These are phyloP conservation scores for Magnaporthiopsis incrustans DNA, from an alignment of 2,329 filamentous ascomycete genomes.

Conservation along the genomic window DNA sequence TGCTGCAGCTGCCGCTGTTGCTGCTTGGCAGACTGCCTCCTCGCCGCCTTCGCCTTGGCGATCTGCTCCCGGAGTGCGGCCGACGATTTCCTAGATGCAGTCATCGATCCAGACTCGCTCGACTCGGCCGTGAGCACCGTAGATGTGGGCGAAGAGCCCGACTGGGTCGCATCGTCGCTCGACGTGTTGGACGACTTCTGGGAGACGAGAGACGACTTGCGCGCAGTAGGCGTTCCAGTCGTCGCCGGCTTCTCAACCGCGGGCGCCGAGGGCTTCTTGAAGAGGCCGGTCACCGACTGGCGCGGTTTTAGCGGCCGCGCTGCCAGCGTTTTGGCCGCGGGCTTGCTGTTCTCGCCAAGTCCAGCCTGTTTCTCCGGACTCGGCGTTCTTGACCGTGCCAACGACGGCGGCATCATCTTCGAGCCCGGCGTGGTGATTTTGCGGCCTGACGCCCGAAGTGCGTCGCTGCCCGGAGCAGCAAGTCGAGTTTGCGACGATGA, in stretches of 20 bases:
- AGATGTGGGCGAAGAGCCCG: slow-evolving; percentile 28
- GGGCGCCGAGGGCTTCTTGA: slow-evolving; percentile 46
- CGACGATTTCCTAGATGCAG: slow-evolving; percentile 57
- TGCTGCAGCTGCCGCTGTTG: not conserved
- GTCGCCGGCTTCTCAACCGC: slow-evolving; percentile 25
- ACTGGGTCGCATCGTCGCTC: slow-evolving; percentile 25
- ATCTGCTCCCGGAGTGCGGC: slow-evolving; percentile 80
- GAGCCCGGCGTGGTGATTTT: slow-evolving; percentile 27
- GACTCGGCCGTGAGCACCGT: slow-evolving; percentile 29
- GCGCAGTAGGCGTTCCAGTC: slow-evolving; percentile 17
- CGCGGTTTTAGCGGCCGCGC: slow-evolving; percentile 39
- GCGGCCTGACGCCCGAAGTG: slow-evolving; percentile 17
- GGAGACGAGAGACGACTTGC: slow-evolving; percentile 31
- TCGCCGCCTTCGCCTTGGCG: slow-evolving; percentile 82
- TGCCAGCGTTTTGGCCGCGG: slow-evolving; percentile 38
- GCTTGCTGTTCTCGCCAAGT: slow-evolving; percentile 10
- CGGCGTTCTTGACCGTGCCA: slow-evolving; percentile 25
- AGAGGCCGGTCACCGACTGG: slow-evolving; percentile 44
- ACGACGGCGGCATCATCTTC: slow-evolving; percentile 16
- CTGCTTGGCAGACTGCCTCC: slow-evolving; percentile 40
- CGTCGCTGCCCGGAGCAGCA: slow-evolving; percentile 12
- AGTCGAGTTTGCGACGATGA: slow-evolving; percentile 19
- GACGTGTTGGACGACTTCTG: slow-evolving; percentile 29
- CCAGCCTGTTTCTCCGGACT: slow-evolving; percentile 31
- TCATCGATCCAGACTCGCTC: slow-evolving; percentile 20